Evolutionary conservation across 2,329 filamentous ascomycete species (phyloP).

Genomic region (Catunica adiposa): DNA sequence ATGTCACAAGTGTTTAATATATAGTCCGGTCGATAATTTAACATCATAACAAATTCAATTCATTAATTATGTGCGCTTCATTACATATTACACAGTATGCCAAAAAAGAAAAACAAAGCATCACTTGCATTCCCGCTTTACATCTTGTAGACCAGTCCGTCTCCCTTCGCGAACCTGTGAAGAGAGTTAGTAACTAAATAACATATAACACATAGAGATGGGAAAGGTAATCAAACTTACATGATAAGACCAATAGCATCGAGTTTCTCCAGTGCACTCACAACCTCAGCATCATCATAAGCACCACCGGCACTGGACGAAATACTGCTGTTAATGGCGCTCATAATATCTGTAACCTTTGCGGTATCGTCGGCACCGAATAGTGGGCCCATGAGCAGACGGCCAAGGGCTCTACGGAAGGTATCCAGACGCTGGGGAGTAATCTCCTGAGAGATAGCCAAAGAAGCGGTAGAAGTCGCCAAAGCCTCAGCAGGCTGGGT

Average conservation of each 20-base stretch:
- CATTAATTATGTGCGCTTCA: neutral
- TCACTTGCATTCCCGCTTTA: constrained; percentile 21
- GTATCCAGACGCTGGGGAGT: constrained; percentile 45
- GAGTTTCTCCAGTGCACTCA: constrained; percentile 63
- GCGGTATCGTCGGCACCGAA: constrained; percentile 70
- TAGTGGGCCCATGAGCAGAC: constrained; percentile 63
- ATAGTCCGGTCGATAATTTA: no score
- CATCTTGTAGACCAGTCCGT: constrained; percentile 54
- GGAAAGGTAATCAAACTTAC: constrained; percentile 36
- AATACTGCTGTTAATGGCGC: constrained; percentile 61
- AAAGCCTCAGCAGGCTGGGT: constrained; percentile 28
- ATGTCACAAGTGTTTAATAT: neutral
- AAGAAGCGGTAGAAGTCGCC: constrained; percentile 22
- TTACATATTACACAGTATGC: neutral
- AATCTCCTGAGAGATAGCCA: constrained; percentile 35
- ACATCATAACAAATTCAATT: neutral
- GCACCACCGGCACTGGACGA: constrained; percentile 33
- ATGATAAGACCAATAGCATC: constrained; percentile 58
- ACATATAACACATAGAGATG: neutral
- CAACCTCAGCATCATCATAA: constrained; percentile 58
- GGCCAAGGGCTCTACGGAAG: constrained; percentile 70
- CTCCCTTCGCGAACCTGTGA: constrained; percentile 35
- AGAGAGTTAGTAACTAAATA: constrained; percentile 13
- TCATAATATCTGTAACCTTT: constrained; percentile 55
- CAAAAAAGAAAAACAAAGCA: neutral